Conservation (phyloP, 768 basidiomycete genomes). For the Mycena galericulata region DNA sequence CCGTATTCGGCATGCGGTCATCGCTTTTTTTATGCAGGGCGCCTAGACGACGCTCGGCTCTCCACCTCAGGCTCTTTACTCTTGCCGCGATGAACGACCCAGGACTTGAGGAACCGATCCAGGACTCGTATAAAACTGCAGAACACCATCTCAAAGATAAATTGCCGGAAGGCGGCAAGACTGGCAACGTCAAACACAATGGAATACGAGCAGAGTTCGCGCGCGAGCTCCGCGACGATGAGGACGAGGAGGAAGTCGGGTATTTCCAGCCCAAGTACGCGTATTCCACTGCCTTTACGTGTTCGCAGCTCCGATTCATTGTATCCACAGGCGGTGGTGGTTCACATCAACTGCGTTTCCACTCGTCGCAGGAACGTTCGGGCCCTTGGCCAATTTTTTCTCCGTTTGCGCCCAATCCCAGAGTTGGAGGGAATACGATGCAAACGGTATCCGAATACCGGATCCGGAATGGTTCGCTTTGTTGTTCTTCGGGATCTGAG, state of each 20-base stretch:
- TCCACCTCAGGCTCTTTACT: no score
- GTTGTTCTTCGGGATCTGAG: background rate
- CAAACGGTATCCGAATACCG: conserved; percentile 33
- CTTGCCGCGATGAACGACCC: conserved; percentile 41
- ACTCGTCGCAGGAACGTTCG: conserved; percentile 55
- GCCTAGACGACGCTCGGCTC: no score
- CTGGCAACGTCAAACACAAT: background rate
- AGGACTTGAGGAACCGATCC: conserved; percentile 40
- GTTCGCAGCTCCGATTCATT: background rate
- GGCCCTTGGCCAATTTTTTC: conserved; percentile 54
- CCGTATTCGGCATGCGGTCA: no score
- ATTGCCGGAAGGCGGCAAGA: background rate
- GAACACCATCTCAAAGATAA: conserved; percentile 19
- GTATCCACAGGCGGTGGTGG: conserved; percentile 54
- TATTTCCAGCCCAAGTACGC: conserved; percentile 40
- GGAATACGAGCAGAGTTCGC: conserved; percentile 22
- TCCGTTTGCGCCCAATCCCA: conserved; percentile 52
- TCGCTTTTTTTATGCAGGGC: no score
- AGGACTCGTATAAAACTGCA: conserved; percentile 28
- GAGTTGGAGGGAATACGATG: conserved; percentile 46
- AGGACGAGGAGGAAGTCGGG: conserved; percentile 41
- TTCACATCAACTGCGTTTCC: conserved; percentile 55
- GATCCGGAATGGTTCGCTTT: conserved; percentile 52
- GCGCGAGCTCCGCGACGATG: conserved; percentile 52
- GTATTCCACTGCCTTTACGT: background rate